Conservation (phyloP, 2,329 filamentous ascomycete genomes). For the Zasmidium angulare region DNA sequence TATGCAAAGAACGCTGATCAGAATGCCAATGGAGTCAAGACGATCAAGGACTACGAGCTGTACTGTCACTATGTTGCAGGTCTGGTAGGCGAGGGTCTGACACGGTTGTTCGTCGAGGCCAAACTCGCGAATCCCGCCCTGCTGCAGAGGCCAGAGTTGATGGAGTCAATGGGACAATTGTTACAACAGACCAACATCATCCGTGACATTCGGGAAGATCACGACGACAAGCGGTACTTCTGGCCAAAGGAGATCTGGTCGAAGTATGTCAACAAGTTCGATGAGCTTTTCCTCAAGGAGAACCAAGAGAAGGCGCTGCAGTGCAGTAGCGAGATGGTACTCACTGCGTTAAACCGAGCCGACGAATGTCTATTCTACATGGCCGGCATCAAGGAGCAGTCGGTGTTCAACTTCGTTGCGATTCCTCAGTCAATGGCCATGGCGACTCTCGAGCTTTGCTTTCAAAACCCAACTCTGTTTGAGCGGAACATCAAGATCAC, state of each 20-base stretch:
- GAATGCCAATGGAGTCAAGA: slow-evolving; percentile 71
- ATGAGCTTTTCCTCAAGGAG: slow-evolving; percentile 82
- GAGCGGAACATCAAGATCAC: slow-evolving; percentile 92
- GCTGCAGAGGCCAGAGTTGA: slow-evolving; percentile 73
- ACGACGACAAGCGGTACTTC: slow-evolving; percentile 82
- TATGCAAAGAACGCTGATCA: slow-evolving; percentile 82
- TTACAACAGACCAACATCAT: slow-evolving; percentile 99
- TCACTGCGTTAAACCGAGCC: slow-evolving; percentile 80
- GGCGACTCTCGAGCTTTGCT: slow-evolving; percentile 86
- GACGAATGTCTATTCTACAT: slow-evolving; percentile 98
- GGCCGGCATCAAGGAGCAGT: slow-evolving; percentile 90
- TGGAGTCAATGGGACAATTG: slow-evolving; percentile 96
- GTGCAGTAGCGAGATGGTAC: slow-evolving; percentile 90
- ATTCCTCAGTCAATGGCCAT: slow-evolving; percentile 98
- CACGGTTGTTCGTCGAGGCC: slow-evolving; percentile 82
- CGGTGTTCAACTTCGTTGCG: slow-evolving; percentile 97
- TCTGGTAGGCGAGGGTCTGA: slow-evolving; percentile 91
- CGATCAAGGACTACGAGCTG: slow-evolving; percentile 84
- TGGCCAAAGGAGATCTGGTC: slow-evolving; percentile 97
- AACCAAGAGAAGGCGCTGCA: slow-evolving; percentile 75
- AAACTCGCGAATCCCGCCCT: slow-evolving; percentile 84
- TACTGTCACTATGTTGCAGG: slow-evolving; percentile 99
- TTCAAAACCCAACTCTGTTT: slow-evolving; percentile 86
- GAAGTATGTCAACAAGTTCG: slow-evolving; percentile 86
- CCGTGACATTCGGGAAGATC: slow-evolving; percentile 88